Base-by-base conservation (phyloP, 768 basidiomycete species). In the Lentinula sp. region DNA sequence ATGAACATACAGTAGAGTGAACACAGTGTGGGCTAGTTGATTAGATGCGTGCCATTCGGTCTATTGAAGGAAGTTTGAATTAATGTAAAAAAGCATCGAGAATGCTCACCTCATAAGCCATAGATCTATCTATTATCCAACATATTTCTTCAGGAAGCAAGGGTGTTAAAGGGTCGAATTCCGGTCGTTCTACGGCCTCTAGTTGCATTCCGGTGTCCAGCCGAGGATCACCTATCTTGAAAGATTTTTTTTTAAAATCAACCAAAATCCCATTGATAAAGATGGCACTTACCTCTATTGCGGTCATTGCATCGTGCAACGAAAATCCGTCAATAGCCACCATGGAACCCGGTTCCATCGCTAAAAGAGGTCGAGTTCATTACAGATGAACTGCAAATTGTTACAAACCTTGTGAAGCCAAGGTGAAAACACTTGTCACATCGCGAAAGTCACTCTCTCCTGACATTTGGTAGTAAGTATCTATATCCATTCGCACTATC, bases 291-390 rank as follows among this genome's bases (percentile, higher is more conserved):
- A 90, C 92, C 83, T 95, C 90, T 59, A 97, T 85, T 13, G 93
- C 91, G 66, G 89, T 90, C 94, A 98, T 96, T n/a, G 93, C 87
- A 63, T 98, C 95, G 63, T 87, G 82, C 51, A 96, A 77, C 16
- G 84, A 82, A 65, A 93, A 88, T 34, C 81, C 84, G 0, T 86
- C 81, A 66, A 84, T 85, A 37, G 92, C 79, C 5, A 94, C 62
- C 61, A 93, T 74, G 40, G 78, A 78, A 11, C 84, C 85, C 0
- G 80, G 74, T 34, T 80, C 76, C 82, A 96, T 84, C 45, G 84
- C 92, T 57, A 43, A 56, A 56, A 48, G 65, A 62, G 54, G 54
- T 37, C 23, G 54, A 39, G 65, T 64, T 60, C 35, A 62, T 13
- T 63, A 32, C 16, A 52, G 32, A 61, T 56, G 28, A 4, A 57